Percentiles rank a stretch among this genome's conserved stretches.
Evolutionary conservation across 352 stramenopile genomes (phyloP).

Genomic region (Phytophthora cryptogea): DNA sequence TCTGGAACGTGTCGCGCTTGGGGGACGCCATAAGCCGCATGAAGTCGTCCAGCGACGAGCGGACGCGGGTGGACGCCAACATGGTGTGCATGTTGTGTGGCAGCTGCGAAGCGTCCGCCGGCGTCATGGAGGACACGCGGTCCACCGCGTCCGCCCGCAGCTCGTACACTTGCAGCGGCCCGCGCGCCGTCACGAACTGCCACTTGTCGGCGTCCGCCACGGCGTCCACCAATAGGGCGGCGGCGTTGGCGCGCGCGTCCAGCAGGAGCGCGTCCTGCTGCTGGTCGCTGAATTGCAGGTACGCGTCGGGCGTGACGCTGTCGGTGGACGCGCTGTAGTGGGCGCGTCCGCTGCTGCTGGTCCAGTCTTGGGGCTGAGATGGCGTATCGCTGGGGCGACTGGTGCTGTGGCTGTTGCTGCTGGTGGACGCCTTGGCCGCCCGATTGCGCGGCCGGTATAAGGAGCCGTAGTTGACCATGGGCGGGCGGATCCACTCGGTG

Average conservation of each 20-base stretch:
- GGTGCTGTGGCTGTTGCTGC: constrained; percentile 6
- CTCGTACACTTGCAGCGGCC: constrained; percentile 58
- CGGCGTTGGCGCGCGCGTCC: constrained; percentile 56
- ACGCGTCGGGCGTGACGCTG: constrained; percentile 37
- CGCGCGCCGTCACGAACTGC: constrained; percentile 52
- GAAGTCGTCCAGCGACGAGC: constrained; percentile 66
- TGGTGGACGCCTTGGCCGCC: constrained; percentile 30
- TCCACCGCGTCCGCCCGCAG: constrained; percentile 47
- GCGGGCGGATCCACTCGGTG: constrained; percentile 27
- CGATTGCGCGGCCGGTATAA: constrained; percentile 35
- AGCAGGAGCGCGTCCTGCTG: constrained; percentile 55
- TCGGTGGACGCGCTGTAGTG: constrained; percentile 13
- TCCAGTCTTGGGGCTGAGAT: constrained; percentile 24
- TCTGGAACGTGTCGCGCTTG: constrained; percentile 56
- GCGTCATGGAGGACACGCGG: constrained; percentile 57
- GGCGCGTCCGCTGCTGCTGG: constrained; percentile 23
- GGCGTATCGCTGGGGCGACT: constrained; percentile 23
- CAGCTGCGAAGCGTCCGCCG: constrained; percentile 31
- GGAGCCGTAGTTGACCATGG: constrained; percentile 44
- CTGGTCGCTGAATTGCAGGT: constrained; percentile 57
- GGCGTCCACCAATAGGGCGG: constrained; percentile 60
- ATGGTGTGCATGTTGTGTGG: constrained; percentile 53
- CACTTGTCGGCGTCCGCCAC: constrained; percentile 69
- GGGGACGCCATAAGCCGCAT: constrained; percentile 57
- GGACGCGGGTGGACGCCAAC: constrained; percentile 58